phyloP scores from a whole-genome alignment of 345 rosid genomes.

The Arabidopsis thaliana region TAIR10.1 NC_003070.9:25926501-25927000 shows the following conservation, averaged over 20 bases:
- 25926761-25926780: constrained; percentile 23
- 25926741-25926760: constrained; percentile 27
- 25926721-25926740: constrained; percentile 29
- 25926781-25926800: neutral
- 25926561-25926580: too few species aligned
- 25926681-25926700: too few species aligned
- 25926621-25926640: too few species aligned
- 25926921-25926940: too few species aligned
- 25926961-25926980: constrained; percentile 56
- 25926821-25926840: neutral
- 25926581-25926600: too few species aligned
- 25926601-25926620: too few species aligned
- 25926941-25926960: constrained; percentile 18
- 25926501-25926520: too few species aligned
- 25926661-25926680: too few species aligned
- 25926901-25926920: neutral
- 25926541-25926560: too few species aligned
- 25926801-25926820: neutral
- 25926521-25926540: too few species aligned
- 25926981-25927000: constrained; percentile 43
- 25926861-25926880: neutral
- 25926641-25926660: too few species aligned
- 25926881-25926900: neutral
- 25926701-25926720: constrained; percentile 17
- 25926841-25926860: neutral